Evolutionary conservation across 768 basidiomycete species (phyloP), one percentile per base, ranked within the genome.

Genomic region (Hysterangium stoloniferum): DNA sequence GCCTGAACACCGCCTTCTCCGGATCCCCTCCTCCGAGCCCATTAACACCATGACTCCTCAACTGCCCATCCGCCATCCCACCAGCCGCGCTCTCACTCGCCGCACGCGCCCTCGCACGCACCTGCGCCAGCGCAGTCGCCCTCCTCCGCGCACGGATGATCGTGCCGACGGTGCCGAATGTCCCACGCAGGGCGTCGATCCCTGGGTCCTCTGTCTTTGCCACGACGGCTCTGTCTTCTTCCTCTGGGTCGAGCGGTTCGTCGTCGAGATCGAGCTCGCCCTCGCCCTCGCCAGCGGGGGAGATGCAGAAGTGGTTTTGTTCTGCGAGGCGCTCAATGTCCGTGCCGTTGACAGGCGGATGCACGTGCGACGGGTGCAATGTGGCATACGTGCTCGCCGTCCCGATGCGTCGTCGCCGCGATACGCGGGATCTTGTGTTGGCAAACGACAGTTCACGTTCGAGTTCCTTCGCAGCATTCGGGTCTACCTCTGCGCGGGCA

Each of bases 171-270:
- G 49, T 48, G 27, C 56, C 56, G 43, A 57, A 55, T 12, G 53
- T 48, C 9, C 56, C 56, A 27, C 49, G 53, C 22, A 75, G 56
- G 4, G 73, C 68, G 52, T 76, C 74, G 59, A 74, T 68, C 1
- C 73, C 73, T 0, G 73, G 74, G 50, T 75, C 72, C 56, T 76
- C 74, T 11, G 67, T 47, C 27, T 43, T 41, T 42, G 31, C 54
- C n/a, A 54, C 29, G n/a, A 32, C 45, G 20, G 44, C 42, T 27
- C 53, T 33, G 17, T 20, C 22, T 27, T 49, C 38, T 11, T 50
- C 48, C 25, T 54, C 48, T 20, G 28, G 29, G 34, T 54, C 53
- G 38, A n/a, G 5, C 6, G n/a, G n/a, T 7, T 37, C 35, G n/a
- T n/a, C 1, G 34, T 15, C 24, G 24, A 48, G 7, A n/a, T 17